Evolutionary conservation across 192 early-diverging fungal species (phyloP).

Genomic region (Obelidium mucronatum): DNA sequence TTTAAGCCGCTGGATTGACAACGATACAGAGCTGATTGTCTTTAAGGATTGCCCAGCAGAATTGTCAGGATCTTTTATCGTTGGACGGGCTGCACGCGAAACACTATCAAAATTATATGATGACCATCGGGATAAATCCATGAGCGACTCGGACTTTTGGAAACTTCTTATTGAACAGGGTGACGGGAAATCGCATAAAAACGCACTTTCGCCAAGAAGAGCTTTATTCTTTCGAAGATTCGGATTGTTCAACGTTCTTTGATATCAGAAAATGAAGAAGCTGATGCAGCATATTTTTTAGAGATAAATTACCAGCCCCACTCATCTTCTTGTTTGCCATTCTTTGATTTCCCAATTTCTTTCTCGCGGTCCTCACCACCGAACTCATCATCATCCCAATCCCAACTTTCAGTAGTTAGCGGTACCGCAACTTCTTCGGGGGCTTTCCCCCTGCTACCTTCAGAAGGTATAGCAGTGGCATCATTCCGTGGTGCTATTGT

Average conservation of each 20-base stretch:
- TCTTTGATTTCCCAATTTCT: not conserved
- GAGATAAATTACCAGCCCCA: not conserved
- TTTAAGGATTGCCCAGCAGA: constrained; percentile 3
- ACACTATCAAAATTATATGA: too few species aligned
- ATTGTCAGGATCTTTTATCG: not conserved
- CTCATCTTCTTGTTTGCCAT: not conserved
- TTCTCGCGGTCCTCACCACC: not conserved
- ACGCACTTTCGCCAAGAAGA: too few species aligned
- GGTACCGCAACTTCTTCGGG: not conserved
- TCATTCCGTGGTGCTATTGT: not conserved
- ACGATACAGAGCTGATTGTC: not conserved
- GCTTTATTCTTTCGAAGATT: not conserved
- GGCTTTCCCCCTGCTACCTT: not conserved
- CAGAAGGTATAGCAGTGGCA: not conserved
- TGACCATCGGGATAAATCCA: too few species aligned
- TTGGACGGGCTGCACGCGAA: too few species aligned
- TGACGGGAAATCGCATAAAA: too few species aligned
- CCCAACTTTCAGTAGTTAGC: not conserved
- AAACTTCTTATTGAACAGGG: too few species aligned
- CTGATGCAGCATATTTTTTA: not conserved
- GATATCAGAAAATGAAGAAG: too few species aligned
- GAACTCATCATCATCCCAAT: constrained; percentile 9
- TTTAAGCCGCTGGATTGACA: not conserved
- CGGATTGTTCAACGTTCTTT: too few species aligned
- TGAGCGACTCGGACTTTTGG: too few species aligned